phyloP scores from a whole-genome alignment of 169 alveolate genomes.

The Cyclospora cayetanensis region DNA sequence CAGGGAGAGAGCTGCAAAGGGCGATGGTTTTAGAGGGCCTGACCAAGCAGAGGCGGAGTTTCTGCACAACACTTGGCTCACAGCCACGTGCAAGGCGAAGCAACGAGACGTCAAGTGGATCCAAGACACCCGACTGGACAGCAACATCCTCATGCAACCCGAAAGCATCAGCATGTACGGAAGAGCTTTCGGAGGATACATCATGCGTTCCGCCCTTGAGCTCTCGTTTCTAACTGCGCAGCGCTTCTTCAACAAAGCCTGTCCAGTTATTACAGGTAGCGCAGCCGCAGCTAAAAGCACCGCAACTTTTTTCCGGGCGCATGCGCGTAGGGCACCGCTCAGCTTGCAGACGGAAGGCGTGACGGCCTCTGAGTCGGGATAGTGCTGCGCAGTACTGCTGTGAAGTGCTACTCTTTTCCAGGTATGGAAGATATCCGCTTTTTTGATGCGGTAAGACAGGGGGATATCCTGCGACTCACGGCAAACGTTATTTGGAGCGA shows the following conservation, averaged over 20 bases:
- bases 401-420: neutral
- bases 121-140: conserved; percentile 44
- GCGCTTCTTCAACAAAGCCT: neutral
- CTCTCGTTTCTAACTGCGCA: conserved; percentile 71
- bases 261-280: conserved; percentile 59
- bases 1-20: neutral
- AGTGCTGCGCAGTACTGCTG: too few relatives aligned
- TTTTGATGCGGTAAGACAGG: conserved; percentile 20
- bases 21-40: conserved; percentile 19
- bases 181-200: conserved; percentile 64
- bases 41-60: conserved; percentile 51
- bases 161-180: conserved; percentile 46
- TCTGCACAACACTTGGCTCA: conserved; percentile 63
- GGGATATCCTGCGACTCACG: conserved; percentile 16
- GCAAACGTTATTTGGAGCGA: conserved; percentile 40
- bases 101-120: neutral
- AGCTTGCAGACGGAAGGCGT: too few relatives aligned
- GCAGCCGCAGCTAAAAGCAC: too few relatives aligned
- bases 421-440: conserved; percentile 62
- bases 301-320: too few relatives aligned
- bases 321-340: too few relatives aligned
- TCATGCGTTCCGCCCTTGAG: conserved; percentile 68
- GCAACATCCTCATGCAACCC: conserved; percentile 69
- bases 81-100: neutral
- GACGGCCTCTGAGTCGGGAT: too few relatives aligned